Evolutionary conservation across 1,139 yeast species (phyloP).

Genomic region (Hyphopichia fennica): DNA sequence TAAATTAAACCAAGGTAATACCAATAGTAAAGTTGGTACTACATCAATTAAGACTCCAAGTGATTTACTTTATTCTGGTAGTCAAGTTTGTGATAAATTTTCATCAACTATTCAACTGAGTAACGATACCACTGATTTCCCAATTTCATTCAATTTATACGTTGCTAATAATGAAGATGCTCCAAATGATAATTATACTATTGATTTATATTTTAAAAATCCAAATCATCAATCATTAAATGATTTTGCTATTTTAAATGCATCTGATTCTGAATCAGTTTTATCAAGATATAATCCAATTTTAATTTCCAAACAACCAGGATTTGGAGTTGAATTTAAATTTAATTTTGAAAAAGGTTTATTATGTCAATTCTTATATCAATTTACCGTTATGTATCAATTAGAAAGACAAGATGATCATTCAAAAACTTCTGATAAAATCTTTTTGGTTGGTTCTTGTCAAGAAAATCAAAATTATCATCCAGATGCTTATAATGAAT

Average conservation of each 20-base stretch:
- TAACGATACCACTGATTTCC: slow-evolving; percentile 15
- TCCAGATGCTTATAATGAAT: slow-evolving; percentile 13
- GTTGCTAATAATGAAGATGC: slow-evolving; percentile 12
- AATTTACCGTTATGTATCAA: slow-evolving; percentile 19
- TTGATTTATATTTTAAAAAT: slow-evolving; percentile 19
- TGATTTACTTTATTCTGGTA: slow-evolving; percentile 14
- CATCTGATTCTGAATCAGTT: slow-evolving; percentile 13
- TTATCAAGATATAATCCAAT: slow-evolving; percentile 16
- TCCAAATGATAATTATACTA: slow-evolving; percentile 16
- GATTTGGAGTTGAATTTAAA: slow-evolving; percentile 19
- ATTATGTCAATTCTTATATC: slow-evolving; percentile 20
- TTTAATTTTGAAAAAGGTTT: slow-evolving; percentile 17
- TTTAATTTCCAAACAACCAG: slow-evolving; percentile 16
- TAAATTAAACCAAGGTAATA: slow-evolving; percentile 4
- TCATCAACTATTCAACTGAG: slow-evolving; percentile 15
- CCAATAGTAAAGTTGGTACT: slow-evolving; percentile 1
- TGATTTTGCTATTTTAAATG: slow-evolving; percentile 15
- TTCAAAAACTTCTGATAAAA: slow-evolving; percentile 15
- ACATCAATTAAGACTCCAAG: slow-evolving; percentile 12
- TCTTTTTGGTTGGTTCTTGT: slow-evolving; percentile 21
- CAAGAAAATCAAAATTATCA: slow-evolving; percentile 14
- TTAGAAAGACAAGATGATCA: slow-evolving; percentile 12
- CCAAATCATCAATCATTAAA: slow-evolving; percentile 12
- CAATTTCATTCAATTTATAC: slow-evolving; percentile 17
- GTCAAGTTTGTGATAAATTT: slow-evolving; percentile 19